A percentile compares a stretch with the other conserved stretches of the same genome.
phyloP scores from a whole-genome alignment of 257 asterid genomes.

The Capsicum chinense region DNA sequence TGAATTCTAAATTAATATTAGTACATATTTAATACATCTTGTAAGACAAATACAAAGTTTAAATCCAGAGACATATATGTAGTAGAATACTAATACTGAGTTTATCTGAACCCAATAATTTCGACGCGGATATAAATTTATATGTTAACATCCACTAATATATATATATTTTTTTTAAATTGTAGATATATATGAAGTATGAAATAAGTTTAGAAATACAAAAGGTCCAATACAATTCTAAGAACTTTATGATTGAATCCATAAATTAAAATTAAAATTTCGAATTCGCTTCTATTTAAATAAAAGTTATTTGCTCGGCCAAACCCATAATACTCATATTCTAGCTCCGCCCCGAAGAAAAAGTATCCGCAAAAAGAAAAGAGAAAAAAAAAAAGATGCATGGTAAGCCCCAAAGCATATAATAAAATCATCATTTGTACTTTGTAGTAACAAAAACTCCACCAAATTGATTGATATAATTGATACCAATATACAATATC shows the following conservation, averaged over 20 bases:
- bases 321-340: neutral
- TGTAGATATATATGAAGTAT: neutral
- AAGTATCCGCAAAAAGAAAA: neutral
- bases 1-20: neutral
- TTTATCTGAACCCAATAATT: neutral
- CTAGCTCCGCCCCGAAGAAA: neutral
- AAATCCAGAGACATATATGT: neutral
- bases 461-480: conserved; percentile 27
- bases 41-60: neutral
- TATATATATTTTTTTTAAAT: neutral
- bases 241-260: neutral
- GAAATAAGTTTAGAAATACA: neutral
- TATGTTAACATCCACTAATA: neutral
- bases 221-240: neutral
- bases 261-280: neutral
- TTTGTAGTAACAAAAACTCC: conserved; percentile 32
- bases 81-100: neutral
- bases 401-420: conserved; percentile 35
- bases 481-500: conserved; percentile 23
- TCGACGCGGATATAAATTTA: neutral
- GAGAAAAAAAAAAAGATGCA: neutral
- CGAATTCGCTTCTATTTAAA: neutral
- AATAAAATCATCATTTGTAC: conserved; percentile 40
- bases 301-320: neutral
- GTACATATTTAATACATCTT: neutral